Evolutionary conservation across 2,329 filamentous ascomycete genomes (phyloP).

Genomic region (Paramyrothecium sp.): DNA sequence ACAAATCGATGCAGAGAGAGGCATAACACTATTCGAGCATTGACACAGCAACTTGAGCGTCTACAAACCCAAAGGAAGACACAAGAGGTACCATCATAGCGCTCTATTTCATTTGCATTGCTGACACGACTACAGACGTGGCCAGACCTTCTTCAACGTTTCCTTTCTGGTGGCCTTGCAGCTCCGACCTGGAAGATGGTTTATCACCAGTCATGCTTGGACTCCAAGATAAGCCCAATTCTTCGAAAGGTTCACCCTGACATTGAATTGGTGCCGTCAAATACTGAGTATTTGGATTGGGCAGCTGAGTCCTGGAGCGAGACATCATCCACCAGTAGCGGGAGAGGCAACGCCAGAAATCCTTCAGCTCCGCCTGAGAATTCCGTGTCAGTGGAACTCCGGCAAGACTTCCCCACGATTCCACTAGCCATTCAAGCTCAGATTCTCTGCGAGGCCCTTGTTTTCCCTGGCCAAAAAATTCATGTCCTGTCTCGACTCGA

Average conservation of each 20-base stretch:
- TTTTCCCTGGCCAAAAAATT: constrained; percentile 30
- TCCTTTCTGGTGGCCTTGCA: background rate
- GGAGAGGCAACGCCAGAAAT: constrained; percentile 18
- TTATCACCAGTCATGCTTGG: constrained; percentile 12
- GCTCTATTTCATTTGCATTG: background rate
- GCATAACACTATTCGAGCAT: too few relatives aligned
- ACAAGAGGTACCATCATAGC: background rate
- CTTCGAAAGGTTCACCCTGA: constrained; percentile 10
- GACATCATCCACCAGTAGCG: background rate
- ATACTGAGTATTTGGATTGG: background rate
- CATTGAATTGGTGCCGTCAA: constrained; percentile 7
- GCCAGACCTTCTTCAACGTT: background rate
- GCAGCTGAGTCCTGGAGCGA: background rate
- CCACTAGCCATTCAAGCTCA: constrained; percentile 23
- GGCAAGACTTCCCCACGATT: constrained; percentile 11
- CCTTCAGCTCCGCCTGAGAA: constrained; percentile 23
- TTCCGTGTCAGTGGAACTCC: background rate
- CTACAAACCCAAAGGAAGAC: background rate
- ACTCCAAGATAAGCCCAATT: constrained; percentile 16
- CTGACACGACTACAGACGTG: constrained; percentile 10
- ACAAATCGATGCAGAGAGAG: too few relatives aligned
- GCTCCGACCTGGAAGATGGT: constrained; percentile 5
- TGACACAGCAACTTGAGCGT: too few relatives aligned
- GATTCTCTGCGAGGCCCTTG: constrained; percentile 35
- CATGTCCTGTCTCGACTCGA: constrained; percentile 47